Evolutionary conservation across 768 basidiomycete species (phyloP), one percentile per base, ranked within the genome.

Genomic region (Leccinum variicolor): DNA sequence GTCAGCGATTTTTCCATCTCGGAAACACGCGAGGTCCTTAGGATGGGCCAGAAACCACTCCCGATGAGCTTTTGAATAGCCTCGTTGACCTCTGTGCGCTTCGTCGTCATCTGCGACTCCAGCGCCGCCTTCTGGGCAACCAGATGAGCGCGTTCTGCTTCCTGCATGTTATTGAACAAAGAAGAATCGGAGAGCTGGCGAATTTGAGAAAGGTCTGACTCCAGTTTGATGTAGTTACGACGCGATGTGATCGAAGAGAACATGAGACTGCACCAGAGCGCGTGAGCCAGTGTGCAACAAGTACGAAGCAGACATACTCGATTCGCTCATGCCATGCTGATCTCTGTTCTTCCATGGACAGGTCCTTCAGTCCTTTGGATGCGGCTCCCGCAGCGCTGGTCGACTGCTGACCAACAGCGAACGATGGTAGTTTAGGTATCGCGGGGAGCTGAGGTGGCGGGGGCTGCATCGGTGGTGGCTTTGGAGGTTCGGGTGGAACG

Each of bases 21-120:
- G 13, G 55, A 52, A 23, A 68, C 50, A 17, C 67, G 65, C n/a
- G 69, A 59, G 6, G 56, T 51, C 21, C 64, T 66, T 3, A 75
- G n/a, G 31, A 71, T 49, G 6, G 78, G 79, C 78, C 79, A 79
- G 57, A 76, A 79, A 17, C 69, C 68, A 48, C 67, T 64, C 25
- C 70, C 71, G 6, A 74, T 52, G 14, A 79, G 70, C 21, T 63
- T 69, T 31, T 62, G 66, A 17, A 76, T 52, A 13, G 54, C 39
- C 3, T 62, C 64, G 33, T 70, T 73, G 31, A 79, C 58, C 28
- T 74, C 71, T 36, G 64, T 66, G 59, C 73, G 72, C 55, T 75
- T 77, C 25, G 19, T 57, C 5, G 67, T 67, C 39, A 62, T 57
- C n/a, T 63, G 60, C 6, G 56, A 49, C 36, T 73, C 71, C 25